Evolutionary conservation across 2,329 filamentous ascomycete genomes (phyloP).

Genomic region (Aspergillus oerlinghausenensis): DNA sequence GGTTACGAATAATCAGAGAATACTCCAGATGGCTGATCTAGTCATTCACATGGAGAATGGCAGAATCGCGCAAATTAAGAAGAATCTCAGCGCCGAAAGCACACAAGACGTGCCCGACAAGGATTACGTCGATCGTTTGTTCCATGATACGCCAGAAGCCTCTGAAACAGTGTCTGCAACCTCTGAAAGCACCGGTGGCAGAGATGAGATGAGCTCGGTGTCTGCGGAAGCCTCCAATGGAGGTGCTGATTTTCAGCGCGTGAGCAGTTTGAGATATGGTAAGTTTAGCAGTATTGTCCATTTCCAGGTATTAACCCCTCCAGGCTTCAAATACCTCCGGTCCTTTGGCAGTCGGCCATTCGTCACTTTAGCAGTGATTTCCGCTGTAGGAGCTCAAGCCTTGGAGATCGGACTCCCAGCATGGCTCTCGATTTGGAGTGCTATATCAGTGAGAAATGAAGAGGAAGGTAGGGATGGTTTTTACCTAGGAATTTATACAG

Average conservation of each 20-base stretch:
- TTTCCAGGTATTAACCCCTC: not conserved
- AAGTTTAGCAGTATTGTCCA: not conserved
- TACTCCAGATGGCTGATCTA: conserved; percentile 5
- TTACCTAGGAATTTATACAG: conserved; percentile 2
- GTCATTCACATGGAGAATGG: conserved; percentile 6
- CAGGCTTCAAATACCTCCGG: conserved; percentile 6
- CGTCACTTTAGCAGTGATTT: not conserved
- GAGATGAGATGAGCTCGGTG: not conserved
- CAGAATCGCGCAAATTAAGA: not conserved
- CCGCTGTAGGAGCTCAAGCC: conserved; percentile 3
- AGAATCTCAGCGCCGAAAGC: not conserved
- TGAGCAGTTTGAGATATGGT: conserved; percentile 3
- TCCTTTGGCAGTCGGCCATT: conserved; percentile 6
- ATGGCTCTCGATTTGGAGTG: conserved; percentile 11
- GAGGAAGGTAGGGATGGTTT: not conserved
- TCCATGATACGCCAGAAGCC: not conserved
- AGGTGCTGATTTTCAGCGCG: not conserved
- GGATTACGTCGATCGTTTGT: not conserved
- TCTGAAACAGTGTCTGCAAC: not conserved
- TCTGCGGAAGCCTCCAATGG: not conserved
- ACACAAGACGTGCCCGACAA: too few relatives aligned
- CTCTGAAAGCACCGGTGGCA: not conserved
- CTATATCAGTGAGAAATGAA: not conserved
- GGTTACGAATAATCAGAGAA: conserved; percentile 5
- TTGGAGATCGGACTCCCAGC: conserved; percentile 8